Conservation (phyloP, 2,329 filamentous ascomycete species). For the Emericellopsis atlantica region DNA sequence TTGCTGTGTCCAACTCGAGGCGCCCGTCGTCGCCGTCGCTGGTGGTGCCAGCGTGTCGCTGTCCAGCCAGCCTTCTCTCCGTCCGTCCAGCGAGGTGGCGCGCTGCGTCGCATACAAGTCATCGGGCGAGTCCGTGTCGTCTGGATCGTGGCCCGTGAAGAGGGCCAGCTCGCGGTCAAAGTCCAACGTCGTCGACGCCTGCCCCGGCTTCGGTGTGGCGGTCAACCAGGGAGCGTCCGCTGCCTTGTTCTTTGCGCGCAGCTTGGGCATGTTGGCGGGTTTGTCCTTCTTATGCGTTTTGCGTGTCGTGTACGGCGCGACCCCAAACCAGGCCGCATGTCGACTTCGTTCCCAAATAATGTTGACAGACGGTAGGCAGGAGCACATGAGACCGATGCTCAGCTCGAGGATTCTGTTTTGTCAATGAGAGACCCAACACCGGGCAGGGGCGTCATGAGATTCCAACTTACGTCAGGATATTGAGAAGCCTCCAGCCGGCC, state of each 20-base stretch:
- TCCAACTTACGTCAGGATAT: constrained; percentile 1
- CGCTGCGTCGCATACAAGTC: background rate
- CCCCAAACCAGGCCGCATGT: too few species aligned
- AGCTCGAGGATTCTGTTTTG: constrained; percentile 7
- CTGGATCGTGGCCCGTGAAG: too few species aligned
- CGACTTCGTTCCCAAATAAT: constrained; percentile 3
- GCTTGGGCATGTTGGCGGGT: too few species aligned
- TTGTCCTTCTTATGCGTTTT: too few species aligned
- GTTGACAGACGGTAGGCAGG: constrained; percentile 13
- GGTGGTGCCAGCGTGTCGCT: background rate
- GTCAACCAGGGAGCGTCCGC: too few species aligned
- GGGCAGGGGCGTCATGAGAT: background rate
- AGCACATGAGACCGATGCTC: constrained; percentile 12
- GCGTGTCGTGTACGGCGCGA: too few species aligned
- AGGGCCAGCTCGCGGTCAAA: too few species aligned
- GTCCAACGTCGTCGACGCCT: too few species aligned
- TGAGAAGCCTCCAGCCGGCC: background rate
- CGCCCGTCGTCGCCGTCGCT: too few species aligned
- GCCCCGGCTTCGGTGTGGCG: too few species aligned
- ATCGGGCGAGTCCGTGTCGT: background rate
- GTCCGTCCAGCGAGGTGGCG: constrained; percentile 1
- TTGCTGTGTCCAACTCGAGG: background rate
- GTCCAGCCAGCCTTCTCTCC: constrained; percentile 3
- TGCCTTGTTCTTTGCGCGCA: too few species aligned
- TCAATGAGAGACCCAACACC: too few species aligned